phyloP scores from a whole-genome alignment of 352 stramenopile species.

The Phytopythium boreale region DNA sequence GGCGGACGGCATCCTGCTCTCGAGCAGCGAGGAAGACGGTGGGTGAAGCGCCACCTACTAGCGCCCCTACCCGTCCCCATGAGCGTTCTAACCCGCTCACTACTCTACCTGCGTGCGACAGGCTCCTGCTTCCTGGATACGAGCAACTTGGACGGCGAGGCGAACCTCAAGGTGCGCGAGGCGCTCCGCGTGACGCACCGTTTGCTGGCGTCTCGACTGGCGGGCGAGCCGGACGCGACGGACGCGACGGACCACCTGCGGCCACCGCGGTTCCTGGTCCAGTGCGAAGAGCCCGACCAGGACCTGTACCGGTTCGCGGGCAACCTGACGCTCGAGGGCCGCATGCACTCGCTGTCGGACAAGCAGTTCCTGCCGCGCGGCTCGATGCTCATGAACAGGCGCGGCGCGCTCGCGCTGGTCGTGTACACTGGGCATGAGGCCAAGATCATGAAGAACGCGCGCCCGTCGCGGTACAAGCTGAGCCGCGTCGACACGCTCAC shows the following conservation, averaged over 20 bases:
- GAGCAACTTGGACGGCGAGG: constrained; percentile 79
- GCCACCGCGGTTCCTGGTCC: constrained; percentile 49
- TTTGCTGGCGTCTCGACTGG: constrained; percentile 4
- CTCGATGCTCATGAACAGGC: constrained; percentile 80
- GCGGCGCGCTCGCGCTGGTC: constrained; percentile 63
- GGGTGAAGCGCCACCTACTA: not conserved
- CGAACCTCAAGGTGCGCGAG: constrained; percentile 71
- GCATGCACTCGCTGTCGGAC: constrained; percentile 65
- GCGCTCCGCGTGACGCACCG: constrained; percentile 34
- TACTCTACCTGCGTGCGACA: constrained; percentile 7
- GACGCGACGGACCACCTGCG: too few species aligned
- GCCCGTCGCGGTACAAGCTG: constrained; percentile 77
- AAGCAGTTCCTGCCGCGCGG: constrained; percentile 76
- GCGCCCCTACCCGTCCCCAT: not conserved
- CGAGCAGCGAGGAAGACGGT: constrained; percentile 81
- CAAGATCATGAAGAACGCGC: constrained; percentile 90
- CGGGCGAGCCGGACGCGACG: not conserved
- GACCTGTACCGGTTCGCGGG: constrained; percentile 79
- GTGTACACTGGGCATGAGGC: constrained; percentile 87
- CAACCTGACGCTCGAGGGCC: constrained; percentile 56
- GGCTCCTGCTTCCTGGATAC: constrained; percentile 83
- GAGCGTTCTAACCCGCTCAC: not conserved
- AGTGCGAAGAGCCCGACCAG: constrained; percentile 74
- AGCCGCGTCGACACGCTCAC: constrained; percentile 80
- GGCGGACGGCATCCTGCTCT: constrained; percentile 90